phyloP scores from a whole-genome alignment of 371 early-diverging fungal species.

The Mucor piriformis region DNA sequence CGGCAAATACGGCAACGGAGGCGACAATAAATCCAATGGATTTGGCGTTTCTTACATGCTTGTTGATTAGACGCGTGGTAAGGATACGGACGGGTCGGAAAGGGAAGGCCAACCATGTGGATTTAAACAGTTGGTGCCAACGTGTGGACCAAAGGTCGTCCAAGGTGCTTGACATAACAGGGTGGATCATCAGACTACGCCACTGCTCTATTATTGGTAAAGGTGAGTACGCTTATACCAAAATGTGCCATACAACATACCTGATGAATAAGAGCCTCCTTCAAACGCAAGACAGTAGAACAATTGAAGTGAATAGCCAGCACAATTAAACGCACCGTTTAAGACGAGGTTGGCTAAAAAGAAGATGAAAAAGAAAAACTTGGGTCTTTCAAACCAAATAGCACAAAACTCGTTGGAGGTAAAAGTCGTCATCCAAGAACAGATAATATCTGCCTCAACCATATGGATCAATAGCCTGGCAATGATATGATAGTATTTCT shows the following conservation, averaged over 20 bases:
- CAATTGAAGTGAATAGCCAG: slow-evolving; percentile 35
- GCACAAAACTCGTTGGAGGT: slow-evolving; percentile 21
- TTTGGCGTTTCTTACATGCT: slow-evolving; percentile 28
- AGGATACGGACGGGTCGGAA: slow-evolving; percentile 40
- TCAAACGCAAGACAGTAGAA: slow-evolving; percentile 37
- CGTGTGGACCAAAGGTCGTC: slow-evolving; percentile 44
- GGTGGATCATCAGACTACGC: slow-evolving; percentile 38
- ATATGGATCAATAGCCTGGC: slow-evolving; percentile 15
- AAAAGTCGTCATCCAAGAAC: slow-evolving; percentile 30
- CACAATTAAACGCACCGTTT: slow-evolving; percentile 32
- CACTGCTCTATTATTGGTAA: slow-evolving; percentile 51
- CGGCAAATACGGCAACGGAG: slow-evolving; percentile 20
- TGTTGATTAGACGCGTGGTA: slow-evolving; percentile 25
- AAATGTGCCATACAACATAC: slow-evolving; percentile 12
- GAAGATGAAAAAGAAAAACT: slow-evolving; percentile 29
- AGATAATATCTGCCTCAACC: slow-evolving; percentile 27
- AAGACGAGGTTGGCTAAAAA: slow-evolving; percentile 16
- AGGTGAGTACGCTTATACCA: too few relatives aligned
- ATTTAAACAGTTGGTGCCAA: slow-evolving; percentile 46
- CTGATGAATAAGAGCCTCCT: slow-evolving; percentile 39
- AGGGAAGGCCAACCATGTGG: slow-evolving; percentile 46
- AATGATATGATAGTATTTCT: slow-evolving; percentile 46
- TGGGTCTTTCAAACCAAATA: slow-evolving; percentile 19
- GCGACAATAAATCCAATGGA: slow-evolving; percentile 16
- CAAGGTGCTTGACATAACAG: slow-evolving; percentile 30